Evolutionary conservation across 2,329 filamentous ascomycete genomes (phyloP).

Genomic region (Colletotrichum coccodes): DNA sequence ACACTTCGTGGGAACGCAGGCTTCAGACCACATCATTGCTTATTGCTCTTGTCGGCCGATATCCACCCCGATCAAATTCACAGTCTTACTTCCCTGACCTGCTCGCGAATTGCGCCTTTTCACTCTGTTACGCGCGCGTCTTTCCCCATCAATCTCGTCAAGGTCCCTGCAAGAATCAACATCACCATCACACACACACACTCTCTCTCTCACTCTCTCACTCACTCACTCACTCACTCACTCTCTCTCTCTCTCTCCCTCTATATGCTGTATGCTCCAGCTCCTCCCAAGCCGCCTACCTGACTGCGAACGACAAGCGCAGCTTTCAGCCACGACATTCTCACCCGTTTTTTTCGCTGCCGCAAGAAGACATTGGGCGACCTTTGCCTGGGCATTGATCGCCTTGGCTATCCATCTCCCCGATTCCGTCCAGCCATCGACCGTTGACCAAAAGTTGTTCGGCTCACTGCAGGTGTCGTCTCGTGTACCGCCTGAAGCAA

Average conservation of each 20-base stretch:
- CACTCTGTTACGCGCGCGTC: background rate
- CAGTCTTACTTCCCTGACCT: slow-evolving; percentile 12
- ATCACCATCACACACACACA: background rate
- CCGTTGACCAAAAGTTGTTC: background rate
- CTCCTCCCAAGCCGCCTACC: background rate
- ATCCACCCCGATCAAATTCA: slow-evolving; percentile 17
- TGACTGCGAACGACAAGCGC: background rate
- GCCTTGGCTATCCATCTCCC: background rate
- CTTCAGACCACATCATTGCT: slow-evolving; percentile 30
- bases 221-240: too few relatives aligned
- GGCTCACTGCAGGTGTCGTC: slow-evolving; percentile 19
- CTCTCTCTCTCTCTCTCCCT: too few relatives aligned
- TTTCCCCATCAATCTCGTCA: background rate
- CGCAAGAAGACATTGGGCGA: background rate
- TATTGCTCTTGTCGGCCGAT: slow-evolving; percentile 24
- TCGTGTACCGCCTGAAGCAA: slow-evolving; percentile 11
- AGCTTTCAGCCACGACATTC: background rate
- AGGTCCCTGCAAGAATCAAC: background rate
- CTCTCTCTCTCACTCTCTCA: too few relatives aligned
- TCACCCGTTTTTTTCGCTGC: background rate
- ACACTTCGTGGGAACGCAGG: slow-evolving; percentile 31
- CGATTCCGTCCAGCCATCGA: background rate
- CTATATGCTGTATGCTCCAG: too few relatives aligned
- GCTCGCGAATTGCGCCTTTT: slow-evolving; percentile 9
- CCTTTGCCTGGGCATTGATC: background rate